phyloP scores from a whole-genome alignment of 2,329 filamentous ascomycete genomes.

The Ceratocystis albifundus region DNA sequence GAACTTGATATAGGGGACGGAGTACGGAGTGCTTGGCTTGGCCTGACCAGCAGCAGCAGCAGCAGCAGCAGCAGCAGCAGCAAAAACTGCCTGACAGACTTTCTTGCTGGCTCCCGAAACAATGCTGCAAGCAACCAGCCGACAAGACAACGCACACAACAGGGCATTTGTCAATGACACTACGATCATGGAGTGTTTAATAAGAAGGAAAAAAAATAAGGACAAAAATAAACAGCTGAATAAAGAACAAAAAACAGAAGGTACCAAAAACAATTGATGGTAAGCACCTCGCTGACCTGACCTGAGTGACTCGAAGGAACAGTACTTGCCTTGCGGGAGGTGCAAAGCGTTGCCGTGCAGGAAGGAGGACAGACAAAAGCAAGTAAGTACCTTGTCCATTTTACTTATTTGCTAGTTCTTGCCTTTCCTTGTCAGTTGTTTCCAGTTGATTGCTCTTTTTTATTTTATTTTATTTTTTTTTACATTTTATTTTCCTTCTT shows the following conservation, averaged over 20 bases:
- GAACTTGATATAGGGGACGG: background rate
- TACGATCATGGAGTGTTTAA: background rate
- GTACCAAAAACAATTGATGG: background rate
- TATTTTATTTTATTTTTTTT: background rate
- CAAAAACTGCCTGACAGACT: background rate
- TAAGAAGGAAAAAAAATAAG: background rate
- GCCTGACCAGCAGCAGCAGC: background rate
- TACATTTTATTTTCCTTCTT: background rate
- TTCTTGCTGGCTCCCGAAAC: background rate
- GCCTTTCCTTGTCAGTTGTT: slow-evolving; percentile 13
- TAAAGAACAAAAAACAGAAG: background rate
- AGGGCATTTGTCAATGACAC: background rate
- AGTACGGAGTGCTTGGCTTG: background rate
- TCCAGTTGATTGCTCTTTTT: slow-evolving; percentile 3
- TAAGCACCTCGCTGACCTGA: slow-evolving; percentile 8
- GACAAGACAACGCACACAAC: background rate
- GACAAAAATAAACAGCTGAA: background rate
- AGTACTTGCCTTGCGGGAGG: slow-evolving; percentile 5
- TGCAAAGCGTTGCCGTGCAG: slow-evolving; percentile 11
- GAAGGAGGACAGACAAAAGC: slow-evolving; percentile 8
- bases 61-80: background rate
- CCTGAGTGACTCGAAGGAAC: slow-evolving; percentile 3
- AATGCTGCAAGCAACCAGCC: slow-evolving; percentile 5
- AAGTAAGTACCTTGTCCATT: slow-evolving; percentile 12
- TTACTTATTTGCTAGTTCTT: slow-evolving; percentile 4